Percentiles rank a stretch among this genome's conserved stretches.
phyloP scores from a whole-genome alignment of 2,329 filamentous ascomycete species.

The Beauveria sp. region DNA sequence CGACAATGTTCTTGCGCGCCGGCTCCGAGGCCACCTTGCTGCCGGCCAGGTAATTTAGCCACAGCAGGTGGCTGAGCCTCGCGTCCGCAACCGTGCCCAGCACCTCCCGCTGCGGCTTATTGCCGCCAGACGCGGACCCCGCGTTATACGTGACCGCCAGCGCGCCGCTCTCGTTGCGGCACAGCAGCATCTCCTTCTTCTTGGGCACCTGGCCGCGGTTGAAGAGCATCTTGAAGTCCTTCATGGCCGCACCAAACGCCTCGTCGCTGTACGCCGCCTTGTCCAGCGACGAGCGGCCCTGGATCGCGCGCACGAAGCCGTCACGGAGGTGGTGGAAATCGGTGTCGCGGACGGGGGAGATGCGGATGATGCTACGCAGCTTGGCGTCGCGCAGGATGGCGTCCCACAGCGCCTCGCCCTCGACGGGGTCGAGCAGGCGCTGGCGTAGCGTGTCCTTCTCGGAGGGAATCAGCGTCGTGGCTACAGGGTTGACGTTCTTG shows the following conservation, averaged over 20 bases:
- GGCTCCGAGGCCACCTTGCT: slow-evolving; percentile 79
- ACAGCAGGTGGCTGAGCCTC: slow-evolving; percentile 71
- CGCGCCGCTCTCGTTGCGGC: slow-evolving; percentile 56
- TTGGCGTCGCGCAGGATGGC: slow-evolving; percentile 57
- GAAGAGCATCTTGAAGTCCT: slow-evolving; percentile 75
- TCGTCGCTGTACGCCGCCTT: slow-evolving; percentile 57
- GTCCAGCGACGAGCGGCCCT: slow-evolving; percentile 57
- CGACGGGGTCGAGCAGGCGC: slow-evolving; percentile 59
- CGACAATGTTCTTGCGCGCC: slow-evolving; percentile 72
- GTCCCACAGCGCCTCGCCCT: slow-evolving; percentile 69
- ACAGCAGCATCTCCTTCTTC: slow-evolving; percentile 67
- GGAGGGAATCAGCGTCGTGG: slow-evolving; percentile 72
- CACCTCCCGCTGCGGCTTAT: slow-evolving; percentile 37
- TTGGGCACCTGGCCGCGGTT: slow-evolving; percentile 74
- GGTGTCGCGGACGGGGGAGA: slow-evolving; percentile 87
- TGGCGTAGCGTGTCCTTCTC: slow-evolving; percentile 70
- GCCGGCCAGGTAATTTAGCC: slow-evolving; percentile 85
- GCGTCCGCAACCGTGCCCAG: slow-evolving; percentile 73
- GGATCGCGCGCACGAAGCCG: slow-evolving; percentile 81
- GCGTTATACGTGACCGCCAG: slow-evolving; percentile 62
- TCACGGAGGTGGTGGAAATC: slow-evolving; percentile 91
- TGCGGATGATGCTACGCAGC: slow-evolving; percentile 70
- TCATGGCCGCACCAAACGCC: slow-evolving; percentile 65
- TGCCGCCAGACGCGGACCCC: slow-evolving; percentile 45
- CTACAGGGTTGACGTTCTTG: slow-evolving; percentile 65